Base-by-base conservation (phyloP, 2,329 filamentous ascomycete genomes). In the Parafenestella ontariensis region DNA sequence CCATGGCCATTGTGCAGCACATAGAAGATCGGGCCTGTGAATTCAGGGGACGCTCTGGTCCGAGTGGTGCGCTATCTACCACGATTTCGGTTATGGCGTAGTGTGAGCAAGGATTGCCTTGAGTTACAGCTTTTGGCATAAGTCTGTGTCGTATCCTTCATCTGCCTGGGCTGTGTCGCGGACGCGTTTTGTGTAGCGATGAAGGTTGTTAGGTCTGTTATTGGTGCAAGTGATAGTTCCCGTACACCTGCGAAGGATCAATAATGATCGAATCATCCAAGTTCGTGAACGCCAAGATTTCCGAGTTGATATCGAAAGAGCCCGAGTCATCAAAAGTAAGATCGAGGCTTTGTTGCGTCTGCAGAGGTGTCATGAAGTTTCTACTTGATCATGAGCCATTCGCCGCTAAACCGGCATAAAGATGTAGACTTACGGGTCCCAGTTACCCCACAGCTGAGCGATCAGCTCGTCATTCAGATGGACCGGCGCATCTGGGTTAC, bases 311-410 rank as follows among this genome's bases (percentile, higher is more conserved):
- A 29, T 74, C 70, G 24, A 72, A 71, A 11, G 66, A 64, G 33
- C 61, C 66, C 1, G 61, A 52, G 33, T 75, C 72, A 34, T 74
- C 72, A 28, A 73, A 72, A 0, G 64, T 69, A 2, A 74, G 42
- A 48, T 71, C 68, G 4, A 74, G 56, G 40, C 64, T 72, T 46
- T 74, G 70, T 47, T 74, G 71, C 5, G 62, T 66, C 31, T 74
- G 72, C 5, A 75, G 54, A 3, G 71, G 69, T 3, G 65, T 74
- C 65, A 73, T 66, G 29, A 70, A 69, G 26, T 67, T 69, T 5
- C 70, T 72, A 13, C 17, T 26, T 44, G n/a, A 47, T 15, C 21
- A 17, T 58, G 1, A 59, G 53, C 49, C 8, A 49, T 34, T 3
- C 21, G 2, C 1, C 24, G 4, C 29, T 26, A 6, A 40, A 40